phyloP scores from a whole-genome alignment of 164 flowering plant genomes.

The Aristolochia fimbriata region DNA sequence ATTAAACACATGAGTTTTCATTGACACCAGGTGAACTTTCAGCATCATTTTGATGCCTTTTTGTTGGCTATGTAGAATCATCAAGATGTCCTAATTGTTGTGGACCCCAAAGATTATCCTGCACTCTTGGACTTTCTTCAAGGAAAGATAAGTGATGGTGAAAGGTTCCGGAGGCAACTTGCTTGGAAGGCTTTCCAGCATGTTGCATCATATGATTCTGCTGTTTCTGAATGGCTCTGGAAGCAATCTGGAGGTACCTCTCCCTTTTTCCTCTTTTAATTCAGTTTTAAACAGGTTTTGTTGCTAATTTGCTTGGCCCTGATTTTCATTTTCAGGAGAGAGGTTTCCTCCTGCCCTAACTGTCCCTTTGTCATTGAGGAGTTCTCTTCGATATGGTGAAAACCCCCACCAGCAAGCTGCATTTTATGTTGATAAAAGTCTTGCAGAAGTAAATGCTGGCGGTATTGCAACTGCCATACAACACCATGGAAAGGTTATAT shows the following conservation, averaged over 20 bases:
- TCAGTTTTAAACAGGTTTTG: neutral
- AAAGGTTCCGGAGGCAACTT: slow-evolving; percentile 63
- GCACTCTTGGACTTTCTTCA: slow-evolving; percentile 61
- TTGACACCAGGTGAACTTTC: neutral
- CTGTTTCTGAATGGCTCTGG: slow-evolving; percentile 99
- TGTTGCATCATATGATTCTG: slow-evolving; percentile 93
- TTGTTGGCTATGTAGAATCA: slow-evolving; percentile 57
- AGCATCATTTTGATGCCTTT: neutral
- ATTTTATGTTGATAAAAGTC: slow-evolving; percentile 83
- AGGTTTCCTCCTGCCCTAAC: slow-evolving; percentile 79
- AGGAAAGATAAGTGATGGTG: slow-evolving; percentile 40
- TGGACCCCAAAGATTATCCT: slow-evolving; percentile 78
- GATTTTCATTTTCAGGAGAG: slow-evolving; percentile 28
- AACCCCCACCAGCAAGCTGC: slow-evolving; percentile 98
- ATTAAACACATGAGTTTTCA: neutral
- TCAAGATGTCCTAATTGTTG: slow-evolving; percentile 87
- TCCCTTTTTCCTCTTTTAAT: neutral
- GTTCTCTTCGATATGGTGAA: slow-evolving; percentile 95
- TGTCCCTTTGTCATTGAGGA: slow-evolving; percentile 51
- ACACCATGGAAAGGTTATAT: slow-evolving; percentile 87
- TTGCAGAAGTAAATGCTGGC: slow-evolving; percentile 77
- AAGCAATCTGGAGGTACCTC: slow-evolving; percentile 65
- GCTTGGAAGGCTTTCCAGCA: slow-evolving; percentile 99
- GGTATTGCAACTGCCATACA: slow-evolving; percentile 93
- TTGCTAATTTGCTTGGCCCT: neutral